Conservation (phyloP, 164 flowering plant species). For the Nymphaea colorata region DNA sequence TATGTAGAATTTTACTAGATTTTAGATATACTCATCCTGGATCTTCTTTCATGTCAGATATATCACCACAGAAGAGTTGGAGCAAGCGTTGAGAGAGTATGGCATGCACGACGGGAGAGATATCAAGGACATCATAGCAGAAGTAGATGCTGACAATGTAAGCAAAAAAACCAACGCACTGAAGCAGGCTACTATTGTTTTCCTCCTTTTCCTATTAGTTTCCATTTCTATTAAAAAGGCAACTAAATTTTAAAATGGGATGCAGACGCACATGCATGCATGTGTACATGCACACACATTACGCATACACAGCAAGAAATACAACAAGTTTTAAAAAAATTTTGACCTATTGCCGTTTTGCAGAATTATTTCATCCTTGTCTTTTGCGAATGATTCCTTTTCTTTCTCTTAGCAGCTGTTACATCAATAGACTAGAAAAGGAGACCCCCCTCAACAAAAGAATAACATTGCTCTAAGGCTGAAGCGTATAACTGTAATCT, state of each 20-base stretch:
- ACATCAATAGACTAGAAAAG: no score
- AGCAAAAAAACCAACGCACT: constrained; percentile 10
- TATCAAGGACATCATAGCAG: constrained; percentile 73
- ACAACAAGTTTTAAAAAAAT: no score
- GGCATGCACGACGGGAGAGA: constrained; percentile 87
- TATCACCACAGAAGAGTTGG: constrained; percentile 83
- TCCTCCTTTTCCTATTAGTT: background rate
- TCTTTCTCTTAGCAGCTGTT: no score
- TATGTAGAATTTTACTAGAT: background rate
- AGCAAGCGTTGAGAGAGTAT: constrained; percentile 76
- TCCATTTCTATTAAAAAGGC: background rate
- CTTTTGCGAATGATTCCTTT: no score
- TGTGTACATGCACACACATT: background rate
- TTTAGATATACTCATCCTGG: background rate
- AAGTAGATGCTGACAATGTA: constrained; percentile 83
- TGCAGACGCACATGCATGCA: background rate
- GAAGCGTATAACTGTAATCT: no score
- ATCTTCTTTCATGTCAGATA: constrained; percentile 25
- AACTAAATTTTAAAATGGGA: background rate
- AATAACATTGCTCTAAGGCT: no score
- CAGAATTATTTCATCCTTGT: no score
- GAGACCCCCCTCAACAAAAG: no score
- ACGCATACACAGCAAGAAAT: no score
- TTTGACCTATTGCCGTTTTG: no score
- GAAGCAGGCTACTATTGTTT: background rate